Evolutionary conservation across 2,329 filamentous ascomycete species (phyloP), one percentile per base, ranked within the genome.

Genomic region (Neofusicoccum cordaticola): DNA sequence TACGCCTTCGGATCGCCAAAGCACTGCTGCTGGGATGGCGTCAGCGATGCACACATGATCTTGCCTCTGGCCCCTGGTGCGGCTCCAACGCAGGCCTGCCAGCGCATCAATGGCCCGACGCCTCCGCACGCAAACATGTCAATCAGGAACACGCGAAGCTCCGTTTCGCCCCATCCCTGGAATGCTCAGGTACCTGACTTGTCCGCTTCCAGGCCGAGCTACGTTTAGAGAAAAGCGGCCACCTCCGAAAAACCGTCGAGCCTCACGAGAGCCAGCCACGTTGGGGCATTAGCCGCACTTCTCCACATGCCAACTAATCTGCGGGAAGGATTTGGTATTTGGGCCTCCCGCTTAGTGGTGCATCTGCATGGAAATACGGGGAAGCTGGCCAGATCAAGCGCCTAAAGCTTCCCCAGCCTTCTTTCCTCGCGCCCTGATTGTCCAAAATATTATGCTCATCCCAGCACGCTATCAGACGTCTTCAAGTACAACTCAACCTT

Each of bases 1-100:
- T 27, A 41, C 19, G 13, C 50, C n/a, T 19, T 22, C 35, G 52
- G 13, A 58, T 45, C 53, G n/a, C n/a, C 42, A 35, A 37, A 31
- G 15, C 39, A n/a, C 31, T 31, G 13, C 53, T 34, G 15, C 56
- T 60, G 42, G n/a, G 41, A 45, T 60, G 27, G 56, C 56, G 56
- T 60, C 56, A 58, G 27, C 53, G 27, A 17, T 7, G 27, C 39
- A 58, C 53, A 60, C 56, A 60, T 47, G 42, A 60, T 60, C 56
- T 60, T 60, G 56, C 41, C 56, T 58, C n/a, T 45, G 19, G 56
- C 56, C 56, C 56, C 52, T 57, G 56, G 47, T 60, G 56, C 56
- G 56, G 56, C 56, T 60, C 56, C 56, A 47, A 60, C 56, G 56
- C 56, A 60, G 15, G 56, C 42, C 56, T 34, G 56, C 56, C 56